These are phyloP conservation scores for Eucalyptus pauciflora DNA, from an alignment of 345 rosid species.

Conservation along the genomic window DNA sequence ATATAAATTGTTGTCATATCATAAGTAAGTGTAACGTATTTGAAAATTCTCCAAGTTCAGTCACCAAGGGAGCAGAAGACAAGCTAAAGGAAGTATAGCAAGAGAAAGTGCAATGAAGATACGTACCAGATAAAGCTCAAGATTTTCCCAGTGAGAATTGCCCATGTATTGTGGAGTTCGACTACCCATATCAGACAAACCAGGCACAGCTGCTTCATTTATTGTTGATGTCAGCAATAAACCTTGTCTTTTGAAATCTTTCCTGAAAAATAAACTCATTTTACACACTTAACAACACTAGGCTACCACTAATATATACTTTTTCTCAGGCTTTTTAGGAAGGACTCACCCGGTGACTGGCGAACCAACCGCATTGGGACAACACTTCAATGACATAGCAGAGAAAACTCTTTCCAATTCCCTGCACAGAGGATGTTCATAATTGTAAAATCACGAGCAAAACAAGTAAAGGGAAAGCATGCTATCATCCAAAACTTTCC, in stretches of 20 bases:
- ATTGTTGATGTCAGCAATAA: conserved; percentile 53
- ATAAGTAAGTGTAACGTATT: neutral
- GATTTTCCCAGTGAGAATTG: conserved; percentile 74
- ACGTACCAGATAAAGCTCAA: conserved; percentile 85
- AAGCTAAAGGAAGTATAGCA: neutral
- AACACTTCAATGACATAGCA: conserved; percentile 72
- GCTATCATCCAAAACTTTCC: neutral
- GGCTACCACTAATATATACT: neutral
- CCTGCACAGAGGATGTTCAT: conserved; percentile 22
- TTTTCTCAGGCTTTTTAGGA: neutral
- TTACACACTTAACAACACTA: neutral
- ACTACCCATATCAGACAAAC: conserved; percentile 41
- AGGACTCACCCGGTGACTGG: conserved; percentile 17
- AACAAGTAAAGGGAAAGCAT: neutral
- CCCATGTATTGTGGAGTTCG: conserved; percentile 27
- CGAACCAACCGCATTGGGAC: conserved; percentile 46
- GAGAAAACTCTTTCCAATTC: conserved; percentile 79
- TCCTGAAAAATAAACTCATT: neutral
- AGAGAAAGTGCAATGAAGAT: conserved; percentile 2
- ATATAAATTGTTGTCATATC: neutral
- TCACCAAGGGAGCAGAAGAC: neutral
- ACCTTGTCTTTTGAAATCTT: conserved; percentile 28
- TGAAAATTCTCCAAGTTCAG: neutral
- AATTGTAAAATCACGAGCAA: neutral
- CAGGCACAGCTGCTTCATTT: conserved; percentile 34